Evolutionary conservation across 169 alveolate species (phyloP).

Genomic region (Neospora caninum): DNA sequence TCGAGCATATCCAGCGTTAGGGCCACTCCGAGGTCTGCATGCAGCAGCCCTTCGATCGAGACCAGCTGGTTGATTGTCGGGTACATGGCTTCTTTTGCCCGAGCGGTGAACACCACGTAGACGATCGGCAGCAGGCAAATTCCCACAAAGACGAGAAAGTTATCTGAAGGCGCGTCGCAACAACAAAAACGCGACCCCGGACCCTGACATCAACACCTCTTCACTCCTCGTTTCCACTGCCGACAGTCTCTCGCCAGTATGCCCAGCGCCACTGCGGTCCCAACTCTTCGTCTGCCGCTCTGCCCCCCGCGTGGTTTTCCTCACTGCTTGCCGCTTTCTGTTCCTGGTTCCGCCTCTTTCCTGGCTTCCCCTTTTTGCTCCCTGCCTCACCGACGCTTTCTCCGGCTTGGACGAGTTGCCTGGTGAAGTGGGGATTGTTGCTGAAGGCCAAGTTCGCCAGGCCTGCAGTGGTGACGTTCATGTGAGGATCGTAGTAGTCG

Average conservation of each 20-base stretch:
- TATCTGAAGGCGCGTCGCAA: not conserved
- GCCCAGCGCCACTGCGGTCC: not conserved
- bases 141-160: constrained; percentile 36
- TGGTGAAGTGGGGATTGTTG: constrained; percentile 6
- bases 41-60: constrained; percentile 70
- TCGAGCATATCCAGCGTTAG: constrained; percentile 71
- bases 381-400: not conserved
- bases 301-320: not conserved
- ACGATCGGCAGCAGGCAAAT: constrained; percentile 70
- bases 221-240: no score
- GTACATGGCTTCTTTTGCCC: constrained; percentile 71
- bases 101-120: constrained; percentile 67
- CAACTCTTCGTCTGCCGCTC: not conserved
- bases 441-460: not conserved
- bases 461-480: not conserved
- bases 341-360: not conserved
- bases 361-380: not conserved
- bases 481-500: not conserved
- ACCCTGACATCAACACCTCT: no score
- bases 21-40: constrained; percentile 71
- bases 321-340: not conserved
- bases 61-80: constrained; percentile 65
- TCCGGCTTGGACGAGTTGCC: constrained; percentile 16
- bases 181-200: not conserved
- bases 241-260: no score